Evolutionary conservation across 2,329 filamentous ascomycete species (phyloP).

Genomic region (Cephalotrichum gorgonifer): DNA sequence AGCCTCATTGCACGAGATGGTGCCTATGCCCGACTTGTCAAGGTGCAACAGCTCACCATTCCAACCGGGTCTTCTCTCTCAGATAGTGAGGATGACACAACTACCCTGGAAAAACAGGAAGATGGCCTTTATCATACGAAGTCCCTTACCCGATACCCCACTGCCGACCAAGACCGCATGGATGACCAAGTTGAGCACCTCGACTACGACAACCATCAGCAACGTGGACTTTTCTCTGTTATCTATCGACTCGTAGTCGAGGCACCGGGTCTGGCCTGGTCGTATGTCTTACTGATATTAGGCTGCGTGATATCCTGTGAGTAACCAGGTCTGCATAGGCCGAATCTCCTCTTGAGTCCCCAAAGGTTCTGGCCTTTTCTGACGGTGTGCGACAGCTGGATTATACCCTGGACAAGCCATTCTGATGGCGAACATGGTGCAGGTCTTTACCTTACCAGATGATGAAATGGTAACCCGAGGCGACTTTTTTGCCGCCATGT

Average conservation of each 20-base stretch:
- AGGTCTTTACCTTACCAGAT: slow-evolving; percentile 20
- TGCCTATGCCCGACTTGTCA: slow-evolving; percentile 41
- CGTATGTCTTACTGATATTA: too few relatives aligned
- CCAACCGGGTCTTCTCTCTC: slow-evolving; percentile 5
- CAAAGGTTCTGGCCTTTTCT: slow-evolving; percentile 12
- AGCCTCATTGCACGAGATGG: slow-evolving; percentile 37
- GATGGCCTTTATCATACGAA: slow-evolving; percentile 1
- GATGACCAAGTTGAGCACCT: slow-evolving; percentile 23
- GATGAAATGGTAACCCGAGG: slow-evolving; percentile 20
- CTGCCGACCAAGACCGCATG: slow-evolving; percentile 18
- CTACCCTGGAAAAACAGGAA: slow-evolving; percentile 8
- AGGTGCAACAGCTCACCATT: slow-evolving; percentile 26
- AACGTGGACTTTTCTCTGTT: slow-evolving; percentile 17
- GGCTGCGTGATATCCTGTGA: too few relatives aligned
- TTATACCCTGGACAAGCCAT: slow-evolving; percentile 30
- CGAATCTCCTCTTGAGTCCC: background rate
- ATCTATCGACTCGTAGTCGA: slow-evolving; percentile 23
- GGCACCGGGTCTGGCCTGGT: slow-evolving; percentile 23
- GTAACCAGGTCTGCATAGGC: background rate
- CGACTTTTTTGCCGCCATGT: slow-evolving; percentile 47
- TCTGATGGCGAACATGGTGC: slow-evolving; percentile 27
- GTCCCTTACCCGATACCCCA: slow-evolving; percentile 8
- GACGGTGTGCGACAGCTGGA: slow-evolving; percentile 17
- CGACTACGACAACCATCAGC: slow-evolving; percentile 22
- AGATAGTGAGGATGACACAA: slow-evolving; percentile 4